Evolutionary conservation across 345 rosid genomes (phyloP).

Genomic region (Pistacia atlantica): DNA sequence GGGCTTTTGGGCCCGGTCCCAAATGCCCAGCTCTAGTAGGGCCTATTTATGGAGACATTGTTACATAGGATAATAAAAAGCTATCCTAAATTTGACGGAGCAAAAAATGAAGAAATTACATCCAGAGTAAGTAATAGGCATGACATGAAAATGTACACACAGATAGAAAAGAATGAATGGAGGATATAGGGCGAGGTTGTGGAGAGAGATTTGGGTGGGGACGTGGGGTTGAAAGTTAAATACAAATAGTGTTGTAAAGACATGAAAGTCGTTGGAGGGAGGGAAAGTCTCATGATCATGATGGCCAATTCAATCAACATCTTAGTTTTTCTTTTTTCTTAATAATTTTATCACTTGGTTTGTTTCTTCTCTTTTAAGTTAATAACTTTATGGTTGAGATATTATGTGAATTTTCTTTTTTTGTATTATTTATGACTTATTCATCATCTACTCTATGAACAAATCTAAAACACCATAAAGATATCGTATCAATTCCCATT

Average conservation of each 20-base stretch:
- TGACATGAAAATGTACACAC: slow-evolving; percentile 6
- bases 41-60: neutral
- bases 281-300: slow-evolving; percentile 26
- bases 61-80: too few relatives aligned
- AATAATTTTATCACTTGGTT: neutral
- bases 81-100: too few relatives aligned
- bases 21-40: too few relatives aligned
- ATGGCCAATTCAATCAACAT: slow-evolving; percentile 35
- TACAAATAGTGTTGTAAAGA: slow-evolving; percentile 1
- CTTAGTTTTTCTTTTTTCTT: slow-evolving; percentile 26
- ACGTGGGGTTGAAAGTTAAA: neutral
- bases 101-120: too few relatives aligned
- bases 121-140: slow-evolving; percentile 6
- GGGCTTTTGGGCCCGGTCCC: too few relatives aligned
- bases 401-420: too few relatives aligned
- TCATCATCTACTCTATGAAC: too few relatives aligned
- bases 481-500: too few relatives aligned
- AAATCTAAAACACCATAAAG: too few relatives aligned
- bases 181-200: slow-evolving; percentile 9
- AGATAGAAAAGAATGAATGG: neutral
- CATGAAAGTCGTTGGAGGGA: slow-evolving; percentile 42
- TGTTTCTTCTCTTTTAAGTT: too few relatives aligned
- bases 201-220: slow-evolving; percentile 3
- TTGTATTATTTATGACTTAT: too few relatives aligned
- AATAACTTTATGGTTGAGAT: too few relatives aligned